These are phyloP conservation scores for Claviceps sp. DNA, from an alignment of 2,329 filamentous ascomycete genomes.

Conservation along the genomic window DNA sequence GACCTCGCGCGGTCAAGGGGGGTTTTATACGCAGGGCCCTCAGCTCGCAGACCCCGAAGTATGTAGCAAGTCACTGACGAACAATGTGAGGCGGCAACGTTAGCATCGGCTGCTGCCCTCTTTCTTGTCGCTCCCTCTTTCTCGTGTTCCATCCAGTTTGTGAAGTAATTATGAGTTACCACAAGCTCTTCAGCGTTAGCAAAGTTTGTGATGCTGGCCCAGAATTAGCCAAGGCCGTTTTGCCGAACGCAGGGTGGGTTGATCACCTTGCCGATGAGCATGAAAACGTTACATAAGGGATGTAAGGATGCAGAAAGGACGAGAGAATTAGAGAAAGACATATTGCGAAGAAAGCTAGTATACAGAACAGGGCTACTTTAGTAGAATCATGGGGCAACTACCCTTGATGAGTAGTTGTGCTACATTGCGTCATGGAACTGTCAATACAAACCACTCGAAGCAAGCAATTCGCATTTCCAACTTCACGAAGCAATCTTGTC, in stretches of 20 bases:
- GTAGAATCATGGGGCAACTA: too few relatives aligned
- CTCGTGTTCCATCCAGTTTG: too few relatives aligned
- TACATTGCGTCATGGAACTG: background rate
- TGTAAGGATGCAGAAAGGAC: too few relatives aligned
- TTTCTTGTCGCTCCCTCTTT: background rate
- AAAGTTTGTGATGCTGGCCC: too few relatives aligned
- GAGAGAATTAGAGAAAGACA: too few relatives aligned
- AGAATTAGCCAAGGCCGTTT: too few relatives aligned
- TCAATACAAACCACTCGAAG: background rate
- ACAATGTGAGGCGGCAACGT: background rate
- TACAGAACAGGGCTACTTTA: too few relatives aligned
- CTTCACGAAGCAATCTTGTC: background rate
- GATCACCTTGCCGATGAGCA: too few relatives aligned
- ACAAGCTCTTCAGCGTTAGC: too few relatives aligned
- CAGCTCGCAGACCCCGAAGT: slow-evolving; percentile 6
- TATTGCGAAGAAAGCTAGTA: background rate
- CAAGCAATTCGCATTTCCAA: background rate
- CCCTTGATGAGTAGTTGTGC: background rate
- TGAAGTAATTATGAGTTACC: too few relatives aligned
- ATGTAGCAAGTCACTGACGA: background rate
- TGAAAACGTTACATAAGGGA: too few relatives aligned
- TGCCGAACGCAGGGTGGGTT: too few relatives aligned
- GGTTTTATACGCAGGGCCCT: slow-evolving; percentile 12
- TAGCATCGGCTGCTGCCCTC: background rate
- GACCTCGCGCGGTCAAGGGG: slow-evolving; percentile 10